Base-by-base conservation (phyloP, 345 rosid genomes). In the Raphanus sativus region DNA sequence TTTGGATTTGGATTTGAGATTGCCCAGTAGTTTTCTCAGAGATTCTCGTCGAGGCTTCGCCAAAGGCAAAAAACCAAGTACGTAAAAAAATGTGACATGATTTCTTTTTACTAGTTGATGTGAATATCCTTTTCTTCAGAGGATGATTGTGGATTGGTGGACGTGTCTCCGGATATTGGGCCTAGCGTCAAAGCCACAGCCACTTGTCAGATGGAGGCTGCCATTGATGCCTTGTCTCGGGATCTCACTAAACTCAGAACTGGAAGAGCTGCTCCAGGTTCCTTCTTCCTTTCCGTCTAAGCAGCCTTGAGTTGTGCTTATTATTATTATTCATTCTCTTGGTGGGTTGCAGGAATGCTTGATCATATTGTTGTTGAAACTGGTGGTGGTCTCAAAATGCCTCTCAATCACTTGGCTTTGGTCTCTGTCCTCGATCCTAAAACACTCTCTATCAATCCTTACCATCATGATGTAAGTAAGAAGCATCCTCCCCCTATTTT, bases 351-450 rank as follows among this genome's bases (percentile, higher is more conserved):
- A 21, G 97, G 98, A 79, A 92, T 94, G 86, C 96, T 92, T 73
- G 99, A 95, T 80, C 99, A 95, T 79, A 91, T 91, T 40, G 84
- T 92, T 61, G 93, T 95, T 61, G 99, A 95, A 84, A 83, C 86
- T 0, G 78, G 90, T 15, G 93, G 94, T 7, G 4, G 3, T 4
- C 81, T 87, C 10, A 95, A 92, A 86, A 82, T 91, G 90, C 88
- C 97, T 6, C 83, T 95, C 66, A 87, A 71, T 86, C 96, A 91
- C 81, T 40, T 91, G 62, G 99, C 98, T 78, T 86, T 89, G 65
- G 98, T 95, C 78, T 88, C 97, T 5, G 96, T 92, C 3, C 75
- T 95, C 2, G 99, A 95, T 84, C 77, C 91, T 0, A 92, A 95
- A 77, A 95, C 99, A 0, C 75, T 95, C 28, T 95, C 96, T 7